Base-by-base conservation (phyloP, 768 basidiomycete species). In the Punctularia strigosozonata region DNA sequence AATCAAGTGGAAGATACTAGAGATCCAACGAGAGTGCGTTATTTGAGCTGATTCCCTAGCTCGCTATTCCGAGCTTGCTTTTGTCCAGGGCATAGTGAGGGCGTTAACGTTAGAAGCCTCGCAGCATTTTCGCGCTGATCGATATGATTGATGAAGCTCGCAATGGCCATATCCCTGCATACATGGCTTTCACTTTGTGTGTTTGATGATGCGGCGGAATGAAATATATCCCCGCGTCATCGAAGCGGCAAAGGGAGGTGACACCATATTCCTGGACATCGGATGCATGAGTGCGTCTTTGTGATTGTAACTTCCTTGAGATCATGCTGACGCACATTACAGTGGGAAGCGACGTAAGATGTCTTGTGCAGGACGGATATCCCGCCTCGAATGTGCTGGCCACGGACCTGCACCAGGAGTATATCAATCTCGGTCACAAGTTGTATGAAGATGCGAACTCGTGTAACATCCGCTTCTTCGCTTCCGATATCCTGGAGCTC, bases 281-380 rank as follows among this genome's bases (percentile, higher is more conserved):
- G 58, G 59, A 4, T 61, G 59, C 44, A 54, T 53, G 45, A 59
- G 58, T 59, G 37, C 13, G 59, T 50, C 12, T 12, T 34, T 23
- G 4, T 30, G 28, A 15, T n/a, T 5, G 3, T 12, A 28, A 20
- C 22, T 3, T 3, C 8, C n/a, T 20, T 34, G 7, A 23, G 23
- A 4, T 14, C 39, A 19, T 14, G 12, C 10, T 15, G 12, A 34
- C 10, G 15, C 7, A 39, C 24, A 21, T 14, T n/a, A 33, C 37
- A 61, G 59, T 61, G 55, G 59, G 59, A 1, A 56, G 51, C 0
- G 59, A 61, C 36, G 52, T 57, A 8, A 49, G 57, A n/a, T 59
- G 59, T 34, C 46, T 57, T n/a, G 52, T 57, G 20, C 31, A 31
- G 4, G 56, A 61, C 37, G 59, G 59, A 14, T 59, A 54, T 36